Evolutionary conservation across 352 stramenopile genomes (phyloP), one percentile per base, ranked within the genome.

Genomic region (Thalassiosira exigua): DNA sequence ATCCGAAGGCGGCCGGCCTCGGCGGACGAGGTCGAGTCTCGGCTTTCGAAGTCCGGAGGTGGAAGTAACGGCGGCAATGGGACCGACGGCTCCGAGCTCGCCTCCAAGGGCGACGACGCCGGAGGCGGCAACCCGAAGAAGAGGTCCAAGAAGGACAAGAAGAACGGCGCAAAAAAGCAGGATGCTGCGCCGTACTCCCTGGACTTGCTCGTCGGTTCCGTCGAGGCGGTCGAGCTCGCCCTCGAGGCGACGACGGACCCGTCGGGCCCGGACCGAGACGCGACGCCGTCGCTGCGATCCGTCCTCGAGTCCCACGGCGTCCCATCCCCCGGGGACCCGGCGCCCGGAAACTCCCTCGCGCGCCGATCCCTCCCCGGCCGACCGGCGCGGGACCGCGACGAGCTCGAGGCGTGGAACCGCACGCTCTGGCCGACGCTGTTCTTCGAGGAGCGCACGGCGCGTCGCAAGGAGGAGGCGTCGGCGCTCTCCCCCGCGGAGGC

Each of bases 351-450:
- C 26, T 46, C 24, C 19, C 42, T 70, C 3, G 41, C 17, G 32
- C 44, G 53, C 17, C 19, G 41, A 41, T 53, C 66, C n/a, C 70
- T 92, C 17, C 84, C 84, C 12, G 73, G 73, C 51, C 52, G 81
- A 79, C 61, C 68, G 41, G 79, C 87, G 2, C 33, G 79, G 48
- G 89, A 79, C 4, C 57, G 83, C 50, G 33, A 78, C 19, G 82
- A 92, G 70, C 79, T 79, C 17, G 58, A 90, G 42, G 53, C 85
- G 69, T 85, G 75, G 50, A 89, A 90, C 58, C 11, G 51, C 17
- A 73, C 24, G 61, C 11, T 65, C 27, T 92, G 87, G 87, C 87
- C 84, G 21, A 91, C 82, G 4, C 61, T 80, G n/a, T 89, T 82
- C 42, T 88, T 86, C 64, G 76, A 84, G 12, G 70, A 90, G 27